Evolutionary conservation across 192 early-diverging fungal genomes (phyloP).

Genomic region (Entomortierella lignicola): DNA sequence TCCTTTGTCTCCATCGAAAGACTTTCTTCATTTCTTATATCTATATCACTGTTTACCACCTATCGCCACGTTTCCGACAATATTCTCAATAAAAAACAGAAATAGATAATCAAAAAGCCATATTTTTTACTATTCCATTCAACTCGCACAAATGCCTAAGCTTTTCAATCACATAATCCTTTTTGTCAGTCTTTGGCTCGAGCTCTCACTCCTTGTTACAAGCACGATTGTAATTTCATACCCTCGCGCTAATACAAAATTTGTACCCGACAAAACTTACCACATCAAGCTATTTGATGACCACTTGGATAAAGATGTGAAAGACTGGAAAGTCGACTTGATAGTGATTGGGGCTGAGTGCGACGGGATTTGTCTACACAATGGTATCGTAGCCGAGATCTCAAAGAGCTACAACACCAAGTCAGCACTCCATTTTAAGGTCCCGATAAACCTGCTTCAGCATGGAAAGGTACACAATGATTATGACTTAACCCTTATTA

Average conservation of each 20-base stretch:
- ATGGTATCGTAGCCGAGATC: constrained; percentile 23
- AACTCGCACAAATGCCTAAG: too few relatives aligned
- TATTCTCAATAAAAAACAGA: too few relatives aligned
- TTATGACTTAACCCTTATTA: neutral
- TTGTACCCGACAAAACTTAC: constrained; percentile 24
- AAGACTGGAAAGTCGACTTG: constrained; percentile 27
- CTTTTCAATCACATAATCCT: neutral
- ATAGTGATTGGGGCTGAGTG: constrained; percentile 27
- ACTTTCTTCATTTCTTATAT: too few relatives aligned
- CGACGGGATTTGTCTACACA: constrained; percentile 20
- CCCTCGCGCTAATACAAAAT: constrained; percentile 5
- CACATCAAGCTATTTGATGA: constrained; percentile 15
- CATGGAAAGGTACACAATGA: constrained; percentile 27
- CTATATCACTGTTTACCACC: too few relatives aligned
- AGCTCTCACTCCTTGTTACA: constrained; percentile 2
- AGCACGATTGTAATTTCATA: constrained; percentile 9
- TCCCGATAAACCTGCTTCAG: constrained; percentile 24
- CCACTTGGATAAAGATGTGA: neutral
- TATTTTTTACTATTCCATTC: too few relatives aligned
- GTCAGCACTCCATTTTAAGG: constrained; percentile 12
- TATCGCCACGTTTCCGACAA: too few relatives aligned
- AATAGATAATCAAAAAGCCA: too few relatives aligned
- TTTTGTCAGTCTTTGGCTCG: neutral
- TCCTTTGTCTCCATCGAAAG: too few relatives aligned
- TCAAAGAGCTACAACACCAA: constrained; percentile 3